Conservation (phyloP, 169 alveolate genomes). For the Babesia divergens region DNA sequence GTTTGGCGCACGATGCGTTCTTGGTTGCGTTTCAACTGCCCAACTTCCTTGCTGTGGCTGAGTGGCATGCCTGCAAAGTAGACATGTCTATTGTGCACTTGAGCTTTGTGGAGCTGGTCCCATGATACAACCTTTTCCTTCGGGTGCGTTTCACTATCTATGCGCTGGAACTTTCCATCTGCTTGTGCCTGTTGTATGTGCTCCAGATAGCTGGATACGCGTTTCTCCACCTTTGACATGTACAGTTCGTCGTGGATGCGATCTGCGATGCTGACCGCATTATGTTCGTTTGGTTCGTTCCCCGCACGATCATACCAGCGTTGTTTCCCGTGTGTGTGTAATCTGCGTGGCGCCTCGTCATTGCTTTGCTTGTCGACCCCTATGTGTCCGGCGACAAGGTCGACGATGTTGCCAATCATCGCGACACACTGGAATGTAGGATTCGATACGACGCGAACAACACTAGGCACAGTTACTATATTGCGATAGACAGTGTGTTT, state of each 20-base stretch:
- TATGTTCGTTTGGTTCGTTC: no score
- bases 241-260: neutral
- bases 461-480: neutral
- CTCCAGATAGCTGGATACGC: slow-evolving; percentile 17
- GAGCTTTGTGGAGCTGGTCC: slow-evolving; percentile 36
- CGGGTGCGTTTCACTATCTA: neutral
- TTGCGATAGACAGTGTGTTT: slow-evolving; percentile 18
- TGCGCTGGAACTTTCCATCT: slow-evolving; percentile 13
- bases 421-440: neutral
- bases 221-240: slow-evolving; percentile 10
- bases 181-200: slow-evolving; percentile 15
- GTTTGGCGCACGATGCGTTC: neutral
- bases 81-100: slow-evolving; percentile 42
- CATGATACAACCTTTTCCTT: slow-evolving; percentile 12
- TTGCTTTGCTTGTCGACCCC: neutral
- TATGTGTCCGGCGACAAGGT: slow-evolving; percentile 4
- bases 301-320: no score
- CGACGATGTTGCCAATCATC: slow-evolving; percentile 11
- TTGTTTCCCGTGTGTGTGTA: neutral
- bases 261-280: neutral
- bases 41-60: slow-evolving; percentile 22
- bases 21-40: slow-evolving; percentile 5
- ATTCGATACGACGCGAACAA: neutral
- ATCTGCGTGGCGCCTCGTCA: neutral
- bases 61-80: slow-evolving; percentile 59